Evolutionary conservation across 208 protist species (phyloP), one percentile per base, ranked within the genome.

Genomic region (Porcisia deanei): DNA sequence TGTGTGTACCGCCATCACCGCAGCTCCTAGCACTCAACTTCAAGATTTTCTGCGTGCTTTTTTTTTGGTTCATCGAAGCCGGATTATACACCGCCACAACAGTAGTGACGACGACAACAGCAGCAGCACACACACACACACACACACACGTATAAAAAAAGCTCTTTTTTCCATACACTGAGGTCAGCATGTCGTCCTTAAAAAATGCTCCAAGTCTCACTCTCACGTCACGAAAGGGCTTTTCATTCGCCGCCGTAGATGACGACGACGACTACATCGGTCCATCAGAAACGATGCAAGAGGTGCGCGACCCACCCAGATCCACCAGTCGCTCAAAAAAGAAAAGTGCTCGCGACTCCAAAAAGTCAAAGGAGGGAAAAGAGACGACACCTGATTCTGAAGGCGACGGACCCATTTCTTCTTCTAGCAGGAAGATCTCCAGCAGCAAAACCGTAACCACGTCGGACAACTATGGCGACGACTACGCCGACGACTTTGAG

Each of bases 191-290:
- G 77, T 73, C 66, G 6, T 79, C 74, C 2, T 47, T 75, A 39
- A 60, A 30, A 37, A 72, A 80, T 79, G 89, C 89, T 49, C 92
- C 89, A 16, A 93, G 83, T 52, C 81, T 94, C 41, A 84, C 22
- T 47, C 79, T 25, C 64, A 82, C 66, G 69, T 61, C 78, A 34
- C 68, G 52, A n/a, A 82, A 82, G 49, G 76, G 72, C 16, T 81
- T 81, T 37, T 81, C 81, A 49, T 77, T 77, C 58, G 37, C 47
- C 8, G 39, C 68, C 37, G 3, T 72, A n/a, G 80, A 83, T 55
- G 78, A 94, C 69, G 85, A 90, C 22, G 87, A 94, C 59, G 83
- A 91, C 58, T 85, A 86, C 70, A 89, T 88, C 34, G 79, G 75
- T 0, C 60, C 83, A 18, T 68, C 74, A 72, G 77, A 59, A 55